Base-by-base conservation (phyloP, 495 filamentous ascomycete genomes). In the Hamigera avellanea region DNA sequence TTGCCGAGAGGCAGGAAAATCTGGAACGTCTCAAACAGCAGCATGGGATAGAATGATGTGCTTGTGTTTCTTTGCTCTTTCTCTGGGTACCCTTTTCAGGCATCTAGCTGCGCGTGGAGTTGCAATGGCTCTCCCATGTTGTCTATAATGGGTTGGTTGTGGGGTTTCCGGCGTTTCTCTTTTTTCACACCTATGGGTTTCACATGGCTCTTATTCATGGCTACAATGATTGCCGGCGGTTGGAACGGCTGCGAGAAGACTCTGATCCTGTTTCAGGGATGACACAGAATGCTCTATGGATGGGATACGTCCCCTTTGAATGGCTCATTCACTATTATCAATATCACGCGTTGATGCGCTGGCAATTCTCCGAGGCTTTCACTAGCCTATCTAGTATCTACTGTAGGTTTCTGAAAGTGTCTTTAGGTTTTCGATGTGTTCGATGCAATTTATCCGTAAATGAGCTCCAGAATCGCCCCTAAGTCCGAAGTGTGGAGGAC, bases 21-120 rank as follows among this genome's bases (percentile, higher is more conserved):
- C 73, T 98, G 80, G 91, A 95, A 78, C 83, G 83, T 68, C 75
- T 95, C 66, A 98, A 98, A 70, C 78, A 80, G 56, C 84, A 96
- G 58, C 86, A 98, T 64, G 88, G 87, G 53, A 98, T 98, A 73
- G 93, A 95, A 76, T 98, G 80, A 88, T 43, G 48, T 54, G 45
- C 54, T 44, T 50, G 50, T 34, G 49, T 52, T 50, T 32, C 53
- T 10, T 33, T 19, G 49, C 42, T 57, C 48, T 49, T 49, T 48
- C 38, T 53, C 44, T 53, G 51, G 44, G 46, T 61, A 50, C 54
- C 51, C 54, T 56, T 51, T 64, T 50, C 53, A 47, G 49, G 50
- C 54, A 57, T 54, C 46, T 53, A 45, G 57, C 59, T 53, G 58
- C 52, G 55, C 54, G 48, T 49, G 42, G 47, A 51, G 41, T 51